Conservation (phyloP, 1,284 basidiomycete species). For the Pterulicium gracile region DNA sequence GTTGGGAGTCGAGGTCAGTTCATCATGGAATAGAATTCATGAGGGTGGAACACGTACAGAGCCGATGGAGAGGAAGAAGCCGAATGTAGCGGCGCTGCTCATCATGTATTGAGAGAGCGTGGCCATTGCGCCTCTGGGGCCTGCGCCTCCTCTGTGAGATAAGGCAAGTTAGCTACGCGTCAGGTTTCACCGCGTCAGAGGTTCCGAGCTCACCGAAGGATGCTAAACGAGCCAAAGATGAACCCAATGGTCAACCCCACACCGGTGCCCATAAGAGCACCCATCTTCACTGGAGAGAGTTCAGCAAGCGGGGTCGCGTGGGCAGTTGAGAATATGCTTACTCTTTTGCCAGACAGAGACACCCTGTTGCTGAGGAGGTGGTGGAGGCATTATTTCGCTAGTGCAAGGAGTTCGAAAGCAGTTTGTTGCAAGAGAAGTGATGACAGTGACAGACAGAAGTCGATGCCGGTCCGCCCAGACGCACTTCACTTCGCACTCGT, state of each 20-base stretch:
- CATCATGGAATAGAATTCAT: slow-evolving; percentile 7
- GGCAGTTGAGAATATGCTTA: slow-evolving; percentile 23
- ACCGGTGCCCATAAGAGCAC: slow-evolving; percentile 84
- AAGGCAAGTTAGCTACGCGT: slow-evolving; percentile 5
- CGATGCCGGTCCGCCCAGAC: background rate
- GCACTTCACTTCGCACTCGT: too few species aligned
- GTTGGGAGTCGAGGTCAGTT: slow-evolving; percentile 9
- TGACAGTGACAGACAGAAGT: slow-evolving; percentile 1
- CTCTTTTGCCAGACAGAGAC: slow-evolving; percentile 69
- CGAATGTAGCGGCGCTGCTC: slow-evolving; percentile 78
- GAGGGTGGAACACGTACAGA: slow-evolving; percentile 39
- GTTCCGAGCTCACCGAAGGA: slow-evolving; percentile 76
- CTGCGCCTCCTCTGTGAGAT: slow-evolving; percentile 63
- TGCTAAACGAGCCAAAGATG: slow-evolving; percentile 86
- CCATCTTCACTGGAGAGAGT: slow-evolving; percentile 43
- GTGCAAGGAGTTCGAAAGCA: slow-evolving; percentile 6
- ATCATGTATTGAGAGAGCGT: slow-evolving; percentile 94
- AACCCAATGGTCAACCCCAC: slow-evolving; percentile 95
- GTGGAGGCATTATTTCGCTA: slow-evolving; percentile 26
- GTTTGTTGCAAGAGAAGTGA: slow-evolving; percentile 2
- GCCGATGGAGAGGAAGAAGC: slow-evolving; percentile 78
- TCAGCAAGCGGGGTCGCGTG: slow-evolving; percentile 10
- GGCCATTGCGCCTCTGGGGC: slow-evolving; percentile 76
- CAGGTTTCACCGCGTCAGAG: too few species aligned
- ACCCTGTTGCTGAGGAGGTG: slow-evolving; percentile 35